A percentile compares a stretch with the other conserved stretches of the same genome.
These are phyloP conservation scores for Phyllosticta citriasiana DNA, from an alignment of 2,329 filamentous ascomycete species.

Conservation along the genomic window DNA sequence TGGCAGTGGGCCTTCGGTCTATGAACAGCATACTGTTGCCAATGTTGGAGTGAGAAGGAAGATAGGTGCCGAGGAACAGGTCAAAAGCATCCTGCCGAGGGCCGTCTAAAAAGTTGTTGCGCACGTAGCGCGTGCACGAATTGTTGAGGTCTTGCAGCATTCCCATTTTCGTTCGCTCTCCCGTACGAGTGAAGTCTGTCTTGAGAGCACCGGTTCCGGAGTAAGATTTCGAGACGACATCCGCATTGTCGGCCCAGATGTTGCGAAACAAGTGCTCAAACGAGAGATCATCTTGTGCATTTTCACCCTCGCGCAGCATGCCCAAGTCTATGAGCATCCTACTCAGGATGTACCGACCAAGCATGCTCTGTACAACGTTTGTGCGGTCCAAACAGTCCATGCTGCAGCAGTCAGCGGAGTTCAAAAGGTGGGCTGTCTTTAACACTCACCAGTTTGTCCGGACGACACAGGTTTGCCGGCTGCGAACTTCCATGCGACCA, in stretches of 20 bases:
- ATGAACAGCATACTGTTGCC: constrained; percentile 67
- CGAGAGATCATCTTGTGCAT: constrained; percentile 64
- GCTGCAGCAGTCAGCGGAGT: constrained; percentile 12
- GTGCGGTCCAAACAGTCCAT: constrained; percentile 99
- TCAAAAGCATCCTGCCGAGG: constrained; percentile 93
- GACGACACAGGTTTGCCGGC: constrained; percentile 78
- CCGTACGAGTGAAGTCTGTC: constrained; percentile 94
- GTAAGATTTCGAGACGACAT: constrained; percentile 85
- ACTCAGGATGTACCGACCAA: constrained; percentile 79
- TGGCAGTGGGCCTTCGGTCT: constrained; percentile 73
- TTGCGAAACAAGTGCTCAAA: constrained; percentile 95
- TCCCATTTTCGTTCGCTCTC: constrained; percentile 74
- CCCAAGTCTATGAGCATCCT: constrained; percentile 81
- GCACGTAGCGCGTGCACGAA: constrained; percentile 77
- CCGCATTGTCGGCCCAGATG: constrained; percentile 96
- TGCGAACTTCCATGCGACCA: constrained; percentile 68
- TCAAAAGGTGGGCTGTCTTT: not conserved
- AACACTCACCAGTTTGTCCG: constrained; percentile 68
- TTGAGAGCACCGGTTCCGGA: constrained; percentile 95
- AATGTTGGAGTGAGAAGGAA: constrained; percentile 60
- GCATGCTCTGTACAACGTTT: constrained; percentile 96
- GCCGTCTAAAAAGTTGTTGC: constrained; percentile 92
- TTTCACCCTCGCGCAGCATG: constrained; percentile 64
- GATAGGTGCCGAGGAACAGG: constrained; percentile 80
- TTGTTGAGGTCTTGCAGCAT: constrained; percentile 80